Percentiles rank a stretch among this genome's conserved stretches.
These are phyloP conservation scores for Apiotrichum domesticum DNA, from an alignment of 1,284 basidiomycete genomes.

Conservation along the genomic window DNA sequence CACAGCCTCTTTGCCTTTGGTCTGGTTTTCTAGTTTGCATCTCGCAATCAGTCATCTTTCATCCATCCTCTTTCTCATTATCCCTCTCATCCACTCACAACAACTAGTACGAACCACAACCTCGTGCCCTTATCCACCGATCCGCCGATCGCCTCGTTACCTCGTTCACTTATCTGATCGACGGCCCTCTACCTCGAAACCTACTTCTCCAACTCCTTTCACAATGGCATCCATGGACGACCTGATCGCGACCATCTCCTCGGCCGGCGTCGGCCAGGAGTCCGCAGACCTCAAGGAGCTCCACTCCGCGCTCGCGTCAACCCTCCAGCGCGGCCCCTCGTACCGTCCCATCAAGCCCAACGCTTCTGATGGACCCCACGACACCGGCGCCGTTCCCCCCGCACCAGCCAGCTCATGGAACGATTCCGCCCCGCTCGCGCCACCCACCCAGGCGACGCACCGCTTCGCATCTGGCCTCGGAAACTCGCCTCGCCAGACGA, in stretches of 20 bases:
- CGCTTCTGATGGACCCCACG: constrained; percentile 13
- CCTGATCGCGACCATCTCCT: constrained; percentile 34
- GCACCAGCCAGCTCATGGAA: constrained; percentile 44
- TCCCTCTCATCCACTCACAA: no score
- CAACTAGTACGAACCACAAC: no score
- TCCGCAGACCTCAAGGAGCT: constrained; percentile 37
- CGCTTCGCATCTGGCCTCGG: constrained; percentile 14
- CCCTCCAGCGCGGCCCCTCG: constrained; percentile 18
- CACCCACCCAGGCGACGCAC: constrained; percentile 11
- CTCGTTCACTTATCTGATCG: no score
- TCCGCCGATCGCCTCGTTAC: no score
- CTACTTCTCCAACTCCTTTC: not conserved
- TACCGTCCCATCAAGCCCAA: constrained; percentile 27
- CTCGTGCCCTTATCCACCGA: no score
- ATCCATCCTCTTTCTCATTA: no score
- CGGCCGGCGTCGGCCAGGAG: constrained; percentile 36
- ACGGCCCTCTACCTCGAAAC: not conserved
- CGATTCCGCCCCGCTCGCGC: constrained; percentile 14
- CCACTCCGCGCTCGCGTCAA: constrained; percentile 32
- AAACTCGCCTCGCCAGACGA: constrained; percentile 23
- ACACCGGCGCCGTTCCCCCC: constrained; percentile 29
- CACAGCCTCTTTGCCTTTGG: no score
- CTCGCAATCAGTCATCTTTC: no score
- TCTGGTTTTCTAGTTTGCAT: no score
- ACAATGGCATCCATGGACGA: constrained; percentile 36